Evolutionary conservation across 2,329 filamentous ascomycete genomes (phyloP).

Genomic region (Trichoderma koningiopsis): DNA sequence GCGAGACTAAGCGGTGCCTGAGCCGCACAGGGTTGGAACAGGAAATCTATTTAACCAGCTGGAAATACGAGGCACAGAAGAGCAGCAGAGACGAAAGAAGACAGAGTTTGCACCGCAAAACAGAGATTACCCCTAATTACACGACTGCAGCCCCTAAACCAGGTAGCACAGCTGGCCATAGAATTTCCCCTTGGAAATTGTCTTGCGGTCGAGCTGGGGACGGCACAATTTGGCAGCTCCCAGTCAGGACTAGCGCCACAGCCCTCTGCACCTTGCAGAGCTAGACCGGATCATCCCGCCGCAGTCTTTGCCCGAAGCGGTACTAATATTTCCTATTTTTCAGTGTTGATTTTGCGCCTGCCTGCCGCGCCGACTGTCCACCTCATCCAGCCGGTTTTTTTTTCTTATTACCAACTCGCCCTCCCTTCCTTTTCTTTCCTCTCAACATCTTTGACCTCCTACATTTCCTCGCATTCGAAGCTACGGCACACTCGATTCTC

Average conservation of each 20-base stretch:
- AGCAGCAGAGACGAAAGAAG: not conserved
- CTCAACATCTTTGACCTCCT: constrained; percentile 12
- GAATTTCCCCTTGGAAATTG: constrained; percentile 24
- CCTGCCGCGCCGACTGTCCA: constrained; percentile 22
- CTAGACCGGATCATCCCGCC: constrained; percentile 27
- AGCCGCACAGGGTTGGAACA: not conserved
- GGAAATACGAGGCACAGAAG: not conserved
- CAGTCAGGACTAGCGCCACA: constrained; percentile 13
- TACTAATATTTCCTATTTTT: constrained; percentile 10
- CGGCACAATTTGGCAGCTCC: constrained; percentile 17
- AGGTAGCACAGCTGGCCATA: constrained; percentile 16
- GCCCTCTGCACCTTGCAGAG: constrained; percentile 5
- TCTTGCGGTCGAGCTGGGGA: constrained; percentile 15
- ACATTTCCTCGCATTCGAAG: constrained; percentile 18
- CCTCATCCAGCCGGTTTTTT: constrained; percentile 23
- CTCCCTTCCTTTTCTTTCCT: constrained; percentile 9
- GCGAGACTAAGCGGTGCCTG: not conserved
- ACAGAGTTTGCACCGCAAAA: not conserved
- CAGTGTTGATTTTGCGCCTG: constrained; percentile 25
- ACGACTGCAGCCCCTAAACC: constrained; percentile 13
- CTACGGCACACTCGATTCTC: constrained; percentile 18
- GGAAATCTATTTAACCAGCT: not conserved
- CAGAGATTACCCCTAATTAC: constrained; percentile 15
- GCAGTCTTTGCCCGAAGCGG: not conserved
- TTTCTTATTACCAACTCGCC: constrained; percentile 21